Evolutionary conservation across 768 basidiomycete genomes (phyloP), one percentile per base, ranked within the genome.

Genomic region (Amanita fuliginea): DNA sequence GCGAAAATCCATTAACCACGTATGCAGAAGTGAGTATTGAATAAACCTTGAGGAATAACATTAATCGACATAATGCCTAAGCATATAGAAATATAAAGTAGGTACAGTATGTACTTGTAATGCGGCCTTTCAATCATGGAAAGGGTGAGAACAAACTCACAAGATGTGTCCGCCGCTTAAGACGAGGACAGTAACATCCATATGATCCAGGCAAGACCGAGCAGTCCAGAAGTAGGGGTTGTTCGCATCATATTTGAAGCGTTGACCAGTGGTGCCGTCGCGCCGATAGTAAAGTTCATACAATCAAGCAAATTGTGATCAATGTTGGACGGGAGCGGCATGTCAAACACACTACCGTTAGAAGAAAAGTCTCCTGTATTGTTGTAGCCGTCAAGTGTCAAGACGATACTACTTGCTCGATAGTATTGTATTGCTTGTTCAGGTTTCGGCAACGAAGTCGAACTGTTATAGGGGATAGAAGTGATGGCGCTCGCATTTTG

Each of bases 361-460:
- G 60, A 55, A 33, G 60, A 62, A 21, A 77, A 61, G 3, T 67
- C 73, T 5, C 71, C 76, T 0, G 79, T 78, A 53, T 85, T 74
- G 56, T 85, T 83, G 58, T 85, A 84, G 0, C 77, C 77, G 47
- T 85, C 77, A 3, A 84, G 64, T 1, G 79, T 73, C 21, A 85
- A 66, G 2, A 73, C 75, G 33, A 82, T 70, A 40, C 74, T 81
- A 57, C 80, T 81, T 1, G 79, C 76, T 26, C 83, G 78, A 57
- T 80, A 86, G 60, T 85, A 86, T 51, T 84, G 76, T n/a, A 83
- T 55, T 0, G 71, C 73, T 56, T 81, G 74, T 55, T 79, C 75
- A 0, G 81, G 71, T 37, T 60, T 60, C n/a, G 72, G 69, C 26
- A 64, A 53, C 1, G 55, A 55, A 6, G 60, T 55, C 0, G 65